Base-by-base conservation (phyloP, 768 basidiomycete species). In the Boletus sensibilis region DNA sequence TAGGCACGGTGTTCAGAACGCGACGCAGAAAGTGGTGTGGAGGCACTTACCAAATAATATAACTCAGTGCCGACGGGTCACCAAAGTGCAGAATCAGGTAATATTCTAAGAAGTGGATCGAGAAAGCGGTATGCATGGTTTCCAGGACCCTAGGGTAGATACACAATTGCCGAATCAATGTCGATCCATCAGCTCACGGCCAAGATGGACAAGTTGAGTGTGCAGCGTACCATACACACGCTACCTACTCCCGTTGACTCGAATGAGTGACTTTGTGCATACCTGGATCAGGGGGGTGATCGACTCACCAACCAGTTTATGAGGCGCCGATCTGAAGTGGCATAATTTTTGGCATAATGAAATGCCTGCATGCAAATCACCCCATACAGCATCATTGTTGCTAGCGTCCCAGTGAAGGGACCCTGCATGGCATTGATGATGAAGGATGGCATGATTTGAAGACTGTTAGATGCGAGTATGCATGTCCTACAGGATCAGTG, bases 341-440 rank as follows among this genome's bases (percentile, higher is more conserved):
- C 33, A 11, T 60, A 60, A 11, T 53, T 49, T 3, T 18, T 45
- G 23, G 45, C 49, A 35, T 64, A 64, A 34, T 40, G 47, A 38
- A 64, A 64, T 7, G 48, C 53, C 29, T 64, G 63, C 54, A 61
- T 45, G 51, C 63, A 64, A 33, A 64, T 48, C 11, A 63, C 49
- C 6, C 63, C 54, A 8, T 62, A 62, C 7, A 62, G 51, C 14
- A 52, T 13, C 49, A 57, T 50, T 3, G 55, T 57, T 4, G 50
- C 46, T 1, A 64, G 52, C 1, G 58, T 53, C 25, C 63, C 63
- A 10, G 44, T 49, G 3, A 64, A 34, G 16, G 58, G 59, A 4
- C 62, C 52, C 41, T 60, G 57, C 58, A 59, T 63, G 13, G 53
- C 38, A 16, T 35, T 14, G 39, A 51, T 20, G 18, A 59, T 20